phyloP scores from a whole-genome alignment of 257 asterid genomes.

The Perilla frutescens region DNA sequence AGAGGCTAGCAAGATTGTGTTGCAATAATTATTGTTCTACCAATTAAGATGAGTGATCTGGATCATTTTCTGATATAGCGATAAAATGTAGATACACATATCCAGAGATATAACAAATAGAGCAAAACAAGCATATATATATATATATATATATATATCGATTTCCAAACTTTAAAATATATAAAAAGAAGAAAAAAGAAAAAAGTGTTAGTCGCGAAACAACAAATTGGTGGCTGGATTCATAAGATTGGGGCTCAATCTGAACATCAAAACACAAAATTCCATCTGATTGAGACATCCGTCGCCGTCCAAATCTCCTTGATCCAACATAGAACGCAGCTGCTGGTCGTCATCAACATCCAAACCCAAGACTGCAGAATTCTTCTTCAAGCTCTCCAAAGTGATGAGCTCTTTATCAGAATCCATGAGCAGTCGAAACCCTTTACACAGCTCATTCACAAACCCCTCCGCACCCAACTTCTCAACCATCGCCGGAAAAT shows the following conservation, averaged over 20 bases:
- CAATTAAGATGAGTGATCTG: too few relatives aligned
- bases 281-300: constrained; percentile 66
- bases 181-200: too few relatives aligned
- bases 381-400: constrained; percentile 71
- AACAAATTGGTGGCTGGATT: constrained; percentile 30
- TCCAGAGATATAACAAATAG: too few relatives aligned
- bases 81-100: too few relatives aligned
- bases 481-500: constrained; percentile 78
- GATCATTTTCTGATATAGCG: too few relatives aligned
- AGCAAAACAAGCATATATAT: too few relatives aligned
- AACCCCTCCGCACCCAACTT: constrained; percentile 72
- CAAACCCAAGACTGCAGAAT: constrained; percentile 52
- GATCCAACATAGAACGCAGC: constrained; percentile 56
- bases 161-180: too few relatives aligned
- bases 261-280: constrained; percentile 77
- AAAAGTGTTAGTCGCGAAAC: background rate
- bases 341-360: constrained; percentile 52
- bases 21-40: too few relatives aligned
- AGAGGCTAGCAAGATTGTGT: too few relatives aligned
- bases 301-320: constrained; percentile 82
- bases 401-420: constrained; percentile 59
- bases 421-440: constrained; percentile 65
- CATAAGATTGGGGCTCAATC: constrained; percentile 77
- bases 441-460: constrained; percentile 67
- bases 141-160: too few relatives aligned